Evolutionary conservation across 495 filamentous ascomycete species (phyloP).

Genomic region (Pseudoneurospora amorphoporcata): DNA sequence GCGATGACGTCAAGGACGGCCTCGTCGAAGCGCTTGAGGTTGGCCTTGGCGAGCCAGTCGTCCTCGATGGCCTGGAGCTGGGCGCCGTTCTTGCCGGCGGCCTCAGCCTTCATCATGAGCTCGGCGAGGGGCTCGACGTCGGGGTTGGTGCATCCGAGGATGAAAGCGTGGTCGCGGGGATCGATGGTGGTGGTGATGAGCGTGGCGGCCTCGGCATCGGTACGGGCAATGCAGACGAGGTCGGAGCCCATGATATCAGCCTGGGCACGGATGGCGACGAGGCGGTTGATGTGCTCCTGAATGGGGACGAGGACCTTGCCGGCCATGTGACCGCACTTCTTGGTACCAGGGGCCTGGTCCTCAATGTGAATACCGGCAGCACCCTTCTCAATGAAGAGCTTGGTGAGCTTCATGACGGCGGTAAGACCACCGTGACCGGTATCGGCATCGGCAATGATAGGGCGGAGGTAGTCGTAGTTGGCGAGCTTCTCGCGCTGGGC

Average conservation of each 20-base stretch:
- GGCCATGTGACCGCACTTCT: conserved; percentile 99
- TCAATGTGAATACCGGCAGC: conserved; percentile 98
- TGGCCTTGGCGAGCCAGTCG: conserved; percentile 70
- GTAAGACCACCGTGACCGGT: conserved; percentile 96
- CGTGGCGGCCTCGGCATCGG: conserved; percentile 94
- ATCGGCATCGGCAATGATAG: conserved; percentile 94
- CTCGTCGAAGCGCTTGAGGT: conserved; percentile 82
- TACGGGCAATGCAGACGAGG: conserved; percentile 83
- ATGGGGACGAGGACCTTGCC: conserved; percentile 97
- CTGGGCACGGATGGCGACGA: conserved; percentile 93
- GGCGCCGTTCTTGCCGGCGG: conserved; percentile 66
- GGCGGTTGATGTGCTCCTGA: conserved; percentile 94
- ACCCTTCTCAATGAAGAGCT: conserved; percentile 93
- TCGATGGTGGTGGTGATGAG: conserved; percentile 96
- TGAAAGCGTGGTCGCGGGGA: conserved; percentile 86
- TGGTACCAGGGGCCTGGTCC: conserved; percentile 95
- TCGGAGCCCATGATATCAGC: conserved; percentile 97
- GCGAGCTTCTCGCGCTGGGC: conserved; percentile 60
- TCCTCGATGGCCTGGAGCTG: conserved; percentile 90
- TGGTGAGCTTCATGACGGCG: conserved; percentile 97
- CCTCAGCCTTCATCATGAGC: conserved; percentile 80
- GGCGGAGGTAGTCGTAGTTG: conserved; percentile 88
- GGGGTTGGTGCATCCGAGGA: conserved; percentile 81
- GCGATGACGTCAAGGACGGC: conserved; percentile 79
- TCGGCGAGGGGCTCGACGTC: conserved; percentile 76